Conservation (phyloP, 495 filamentous ascomycete genomes). For the Xylaria curta region DNA sequence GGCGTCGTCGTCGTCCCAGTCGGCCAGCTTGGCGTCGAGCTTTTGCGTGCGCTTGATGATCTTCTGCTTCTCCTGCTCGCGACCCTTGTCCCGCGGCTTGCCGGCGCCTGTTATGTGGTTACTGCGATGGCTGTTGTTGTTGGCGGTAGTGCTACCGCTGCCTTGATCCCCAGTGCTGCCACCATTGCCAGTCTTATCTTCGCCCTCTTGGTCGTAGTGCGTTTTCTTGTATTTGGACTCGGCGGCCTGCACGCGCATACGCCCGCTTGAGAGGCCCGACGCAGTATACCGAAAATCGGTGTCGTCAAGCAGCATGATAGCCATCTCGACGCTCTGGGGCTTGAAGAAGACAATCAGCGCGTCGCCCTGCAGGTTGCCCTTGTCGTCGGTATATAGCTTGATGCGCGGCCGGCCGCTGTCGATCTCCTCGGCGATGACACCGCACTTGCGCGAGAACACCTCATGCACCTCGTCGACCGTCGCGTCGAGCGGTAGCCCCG, state of each 20-base stretch:
- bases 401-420: constrained; percentile 84
- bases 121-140: constrained; percentile 26
- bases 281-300: constrained; percentile 76
- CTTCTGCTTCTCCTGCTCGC: constrained; percentile 76
- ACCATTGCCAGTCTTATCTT: constrained; percentile 18
- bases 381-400: constrained; percentile 87
- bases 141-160: constrained; percentile 48
- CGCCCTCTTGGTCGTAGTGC: constrained; percentile 45
- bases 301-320: constrained; percentile 91
- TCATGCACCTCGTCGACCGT: constrained; percentile 79
- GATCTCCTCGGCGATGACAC: constrained; percentile 93
- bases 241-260: constrained; percentile 82
- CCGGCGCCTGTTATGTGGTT: constrained; percentile 35
- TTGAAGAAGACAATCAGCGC: constrained; percentile 93
- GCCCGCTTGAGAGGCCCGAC: constrained; percentile 55
- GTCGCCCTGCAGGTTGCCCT: constrained; percentile 90
- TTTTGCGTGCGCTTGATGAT: constrained; percentile 89
- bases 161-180: constrained; percentile 30
- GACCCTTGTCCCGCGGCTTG: constrained; percentile 53
- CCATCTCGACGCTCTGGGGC: constrained; percentile 85
- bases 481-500: constrained; percentile 78
- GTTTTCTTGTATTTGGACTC: constrained; percentile 87
- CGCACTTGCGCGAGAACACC: constrained; percentile 83
- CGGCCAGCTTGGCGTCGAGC: constrained; percentile 85
- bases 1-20: constrained; percentile 88